Conservation (phyloP, 306 rosid species). For the Malus orientalis region DNA sequence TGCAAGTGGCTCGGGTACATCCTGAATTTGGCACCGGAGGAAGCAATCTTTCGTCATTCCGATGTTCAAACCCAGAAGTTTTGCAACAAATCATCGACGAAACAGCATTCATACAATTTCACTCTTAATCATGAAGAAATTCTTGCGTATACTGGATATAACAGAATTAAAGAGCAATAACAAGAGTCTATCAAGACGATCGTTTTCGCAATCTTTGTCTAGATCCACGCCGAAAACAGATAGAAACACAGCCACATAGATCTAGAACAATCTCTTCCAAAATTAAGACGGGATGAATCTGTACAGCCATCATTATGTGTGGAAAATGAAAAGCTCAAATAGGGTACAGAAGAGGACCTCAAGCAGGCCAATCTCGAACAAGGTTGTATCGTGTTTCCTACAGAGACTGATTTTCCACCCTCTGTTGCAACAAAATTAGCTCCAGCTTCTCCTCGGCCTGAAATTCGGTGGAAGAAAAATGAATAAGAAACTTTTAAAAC, state of each 20-base stretch:
- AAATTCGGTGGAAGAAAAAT: conserved; percentile 34
- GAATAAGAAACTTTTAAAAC: conserved; percentile 19
- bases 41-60: background rate
- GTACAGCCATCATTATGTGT: conserved; percentile 39
- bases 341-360: conserved; percentile 28
- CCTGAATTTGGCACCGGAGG: background rate
- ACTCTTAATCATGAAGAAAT: background rate
- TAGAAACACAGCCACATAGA: conserved; percentile 12
- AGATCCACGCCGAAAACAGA: background rate
- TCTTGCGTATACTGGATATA: background rate
- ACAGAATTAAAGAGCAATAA: background rate
- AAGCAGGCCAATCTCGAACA: conserved; percentile 23
- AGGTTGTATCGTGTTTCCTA: conserved; percentile 30
- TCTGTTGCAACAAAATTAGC: conserved; percentile 33
- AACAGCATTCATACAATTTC: background rate
- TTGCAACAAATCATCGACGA: background rate
- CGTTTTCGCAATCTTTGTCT: background rate
- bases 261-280: conserved; percentile 24
- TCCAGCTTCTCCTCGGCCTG: conserved; percentile 94
- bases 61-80: background rate
- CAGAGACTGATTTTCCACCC: conserved; percentile 3
- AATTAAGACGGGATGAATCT: conserved; percentile 30
- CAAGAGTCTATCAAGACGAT: background rate
- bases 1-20: too few species aligned
- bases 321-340: conserved; percentile 11